phyloP scores from a whole-genome alignment of 108 stramenopile species.

The Parmales sp. region DNA sequence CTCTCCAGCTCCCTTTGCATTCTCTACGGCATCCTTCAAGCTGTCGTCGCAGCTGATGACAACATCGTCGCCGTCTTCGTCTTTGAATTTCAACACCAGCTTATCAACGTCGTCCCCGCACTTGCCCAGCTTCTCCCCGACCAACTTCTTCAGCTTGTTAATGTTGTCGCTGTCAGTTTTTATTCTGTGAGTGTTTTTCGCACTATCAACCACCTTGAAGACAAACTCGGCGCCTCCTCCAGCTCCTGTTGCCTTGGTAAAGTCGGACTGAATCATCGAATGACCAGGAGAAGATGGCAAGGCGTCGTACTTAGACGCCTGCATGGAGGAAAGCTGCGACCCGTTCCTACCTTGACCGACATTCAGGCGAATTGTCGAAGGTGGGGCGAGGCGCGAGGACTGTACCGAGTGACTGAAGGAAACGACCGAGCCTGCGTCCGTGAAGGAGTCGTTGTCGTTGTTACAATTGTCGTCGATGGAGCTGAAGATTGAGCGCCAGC shows the following conservation, averaged over 20 bases:
- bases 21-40: conserved; percentile 55
- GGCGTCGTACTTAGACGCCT: too few relatives aligned
- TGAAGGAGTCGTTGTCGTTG: too few relatives aligned
- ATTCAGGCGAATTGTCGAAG: too few relatives aligned
- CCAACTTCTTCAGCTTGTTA: conserved; percentile 40
- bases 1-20: conserved; percentile 39
- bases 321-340: too few relatives aligned
- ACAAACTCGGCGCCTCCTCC: conserved; percentile 18
- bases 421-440: too few relatives aligned
- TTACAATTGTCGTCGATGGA: too few relatives aligned
- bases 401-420: too few relatives aligned
- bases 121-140: conserved; percentile 20
- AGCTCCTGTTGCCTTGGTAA: too few relatives aligned
- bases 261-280: too few relatives aligned
- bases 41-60: conserved; percentile 63
- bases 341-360: too few relatives aligned
- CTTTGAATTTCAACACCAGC: conserved; percentile 59
- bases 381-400: too few relatives aligned
- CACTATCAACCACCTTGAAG: conserved; percentile 66
- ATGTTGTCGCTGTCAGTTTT: conserved; percentile 41
- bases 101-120: conserved; percentile 14
- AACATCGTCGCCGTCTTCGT: conserved; percentile 80
- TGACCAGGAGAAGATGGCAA: too few relatives aligned
- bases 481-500: conserved; percentile 72
- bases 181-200: conserved; percentile 61